Conservation (phyloP, 306 rosid species). For the Cucurbita maxima region DNA sequence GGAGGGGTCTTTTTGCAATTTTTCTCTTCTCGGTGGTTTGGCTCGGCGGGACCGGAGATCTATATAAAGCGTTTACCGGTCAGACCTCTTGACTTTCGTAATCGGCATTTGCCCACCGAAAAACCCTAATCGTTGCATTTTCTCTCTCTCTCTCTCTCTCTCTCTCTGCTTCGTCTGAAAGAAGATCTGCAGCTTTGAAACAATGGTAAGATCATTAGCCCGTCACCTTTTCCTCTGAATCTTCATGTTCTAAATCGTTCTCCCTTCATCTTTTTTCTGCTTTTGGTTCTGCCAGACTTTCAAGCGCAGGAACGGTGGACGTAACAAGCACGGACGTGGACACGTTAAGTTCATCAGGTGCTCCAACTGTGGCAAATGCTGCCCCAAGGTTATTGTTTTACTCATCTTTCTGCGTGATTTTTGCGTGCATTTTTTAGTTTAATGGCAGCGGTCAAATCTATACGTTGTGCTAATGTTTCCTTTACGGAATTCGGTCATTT, state of each 20-base stretch:
- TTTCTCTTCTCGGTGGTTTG: background rate
- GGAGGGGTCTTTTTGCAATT: background rate
- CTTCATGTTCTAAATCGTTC: background rate
- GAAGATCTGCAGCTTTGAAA: background rate
- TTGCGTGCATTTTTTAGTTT: background rate
- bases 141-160: background rate
- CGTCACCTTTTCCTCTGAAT: background rate
- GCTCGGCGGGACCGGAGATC: background rate
- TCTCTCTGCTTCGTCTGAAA: background rate
- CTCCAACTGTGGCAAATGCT: slow-evolving; percentile 93
- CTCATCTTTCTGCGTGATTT: background rate
- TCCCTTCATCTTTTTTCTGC: background rate
- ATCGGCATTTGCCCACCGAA: background rate
- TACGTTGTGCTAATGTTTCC: background rate
- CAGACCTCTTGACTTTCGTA: too few relatives aligned
- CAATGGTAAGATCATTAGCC: background rate
- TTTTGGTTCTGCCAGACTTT: slow-evolving; percentile 41
- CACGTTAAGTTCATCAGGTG: slow-evolving; percentile 81
- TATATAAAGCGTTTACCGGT: background rate
- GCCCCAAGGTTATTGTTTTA: slow-evolving; percentile 51
- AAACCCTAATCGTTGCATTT: background rate
- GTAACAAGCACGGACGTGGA: slow-evolving; percentile 95
- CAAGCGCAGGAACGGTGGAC: slow-evolving; percentile 91
- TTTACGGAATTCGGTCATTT: background rate
- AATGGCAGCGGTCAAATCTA: background rate